phyloP scores from a whole-genome alignment of 2,329 filamentous ascomycete species.

The Orbilia ellipsospora region DNA sequence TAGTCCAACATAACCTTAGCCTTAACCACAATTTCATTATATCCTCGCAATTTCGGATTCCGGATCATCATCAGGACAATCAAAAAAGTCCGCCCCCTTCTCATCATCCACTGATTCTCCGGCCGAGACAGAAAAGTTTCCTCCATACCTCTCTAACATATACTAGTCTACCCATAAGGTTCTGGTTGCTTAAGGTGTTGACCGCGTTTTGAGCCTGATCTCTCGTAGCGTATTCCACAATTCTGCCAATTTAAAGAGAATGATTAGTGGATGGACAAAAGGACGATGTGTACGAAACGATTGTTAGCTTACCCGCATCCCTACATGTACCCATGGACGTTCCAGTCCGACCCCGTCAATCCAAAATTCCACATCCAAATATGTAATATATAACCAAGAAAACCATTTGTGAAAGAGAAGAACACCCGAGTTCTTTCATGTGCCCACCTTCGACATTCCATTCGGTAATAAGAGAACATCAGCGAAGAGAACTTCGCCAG shows the following conservation, averaged over 20 bases:
- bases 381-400: constrained; percentile 68
- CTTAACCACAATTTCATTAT: constrained; percentile 43
- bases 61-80: constrained; percentile 50
- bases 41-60: constrained; percentile 31
- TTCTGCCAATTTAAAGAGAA: constrained; percentile 69
- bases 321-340: constrained; percentile 91
- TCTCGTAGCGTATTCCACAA: constrained; percentile 99
- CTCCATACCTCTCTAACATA: constrained; percentile 91
- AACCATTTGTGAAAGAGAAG: constrained; percentile 67
- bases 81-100: constrained; percentile 47
- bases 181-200: constrained; percentile 98
- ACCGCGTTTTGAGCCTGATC: constrained; percentile 99
- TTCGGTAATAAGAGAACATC: constrained; percentile 99
- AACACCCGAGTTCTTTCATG: constrained; percentile 75
- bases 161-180: constrained; percentile 96
- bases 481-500: constrained; percentile 99
- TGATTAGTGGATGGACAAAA: neutral
- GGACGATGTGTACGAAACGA: constrained; percentile 3
- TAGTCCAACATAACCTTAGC: constrained; percentile 62
- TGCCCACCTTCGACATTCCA: constrained; percentile 99
- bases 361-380: constrained; percentile 66
- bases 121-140: constrained; percentile 52
- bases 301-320: constrained; percentile 91
- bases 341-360: constrained; percentile 95
- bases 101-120: constrained; percentile 52